Base-by-base conservation (phyloP, 2,329 filamentous ascomycete species). In the Teratosphaeria pseudoeucalypti region DNA sequence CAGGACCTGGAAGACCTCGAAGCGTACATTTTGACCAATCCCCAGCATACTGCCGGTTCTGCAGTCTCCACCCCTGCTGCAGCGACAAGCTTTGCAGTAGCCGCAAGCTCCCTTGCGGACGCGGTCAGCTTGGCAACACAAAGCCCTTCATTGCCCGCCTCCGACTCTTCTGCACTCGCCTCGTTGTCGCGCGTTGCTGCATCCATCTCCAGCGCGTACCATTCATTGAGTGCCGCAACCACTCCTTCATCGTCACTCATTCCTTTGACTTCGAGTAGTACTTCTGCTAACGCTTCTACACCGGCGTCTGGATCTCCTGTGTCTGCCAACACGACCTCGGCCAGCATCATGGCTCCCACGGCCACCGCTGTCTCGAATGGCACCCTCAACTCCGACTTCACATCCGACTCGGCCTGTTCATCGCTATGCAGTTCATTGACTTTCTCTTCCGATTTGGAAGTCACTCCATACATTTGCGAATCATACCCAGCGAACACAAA, bases 401-500 rank as follows among this genome's bases (percentile, higher is more conserved):
- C 56, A 37, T 26, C 47, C n/a, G 39, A 34, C 19, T 16, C 43
- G 16, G 23, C 52, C 47, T 68, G 66, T 47, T 58, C 61, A 43
- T 61, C 54, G 49, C 60, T 68, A 16, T 68, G 66, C 60, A 65
- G 64, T 11, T 61, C 62, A 14, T 59, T 67, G 9, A 63, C 61
- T 6, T 68, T 67, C 55, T 56, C 66, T 12, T 14, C 58, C 53
- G 60, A 62, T n/a, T 58, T 61, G 27, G 57, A 60, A 19, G 62
- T 65, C n/a, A 58, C 57, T 27, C 65, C 65, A 27, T 61, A 66
- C 4, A 65, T 64, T 26, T 68, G 66, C 57, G 58, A 62, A 32
- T 61, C 65, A 19, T 67, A 67, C 54, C 61, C 62, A 32, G 65
- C 66, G 14, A 60, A 61, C 54, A 60, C 59, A n/a, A 65, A 61